phyloP scores from a whole-genome alignment of 345 rosid genomes.

The Syzygium grande region DNA sequence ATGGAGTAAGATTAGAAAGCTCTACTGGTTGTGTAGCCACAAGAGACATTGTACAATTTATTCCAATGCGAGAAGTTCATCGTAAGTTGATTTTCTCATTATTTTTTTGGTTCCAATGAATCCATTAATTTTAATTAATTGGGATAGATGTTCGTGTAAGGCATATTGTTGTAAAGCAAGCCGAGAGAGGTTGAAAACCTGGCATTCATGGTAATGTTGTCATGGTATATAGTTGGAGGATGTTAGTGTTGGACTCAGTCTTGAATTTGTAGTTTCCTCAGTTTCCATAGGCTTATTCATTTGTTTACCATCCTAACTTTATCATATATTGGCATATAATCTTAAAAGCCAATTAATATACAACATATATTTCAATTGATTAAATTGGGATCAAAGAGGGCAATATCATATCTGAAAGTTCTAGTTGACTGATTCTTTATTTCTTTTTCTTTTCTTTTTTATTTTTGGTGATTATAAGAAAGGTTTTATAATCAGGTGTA shows the following conservation, averaged over 20 bases:
- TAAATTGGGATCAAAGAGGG: too few relatives aligned
- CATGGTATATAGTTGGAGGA: background rate
- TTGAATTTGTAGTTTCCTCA: background rate
- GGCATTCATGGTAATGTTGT: background rate
- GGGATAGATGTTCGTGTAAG: background rate
- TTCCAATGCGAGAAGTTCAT: slow-evolving; percentile 70
- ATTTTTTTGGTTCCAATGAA: background rate
- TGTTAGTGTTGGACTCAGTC: background rate
- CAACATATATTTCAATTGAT: too few relatives aligned
- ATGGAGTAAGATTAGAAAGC: slow-evolving; percentile 67
- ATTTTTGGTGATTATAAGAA: too few relatives aligned
- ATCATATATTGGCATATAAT: background rate
- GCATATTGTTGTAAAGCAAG: background rate
- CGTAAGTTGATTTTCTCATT: slow-evolving; percentile 22
- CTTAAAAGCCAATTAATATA: background rate
- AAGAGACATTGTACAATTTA: slow-evolving; percentile 82
- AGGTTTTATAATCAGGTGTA: background rate
- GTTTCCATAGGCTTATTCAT: background rate
- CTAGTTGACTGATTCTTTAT: too few relatives aligned
- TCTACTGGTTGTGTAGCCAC: slow-evolving; percentile 70
- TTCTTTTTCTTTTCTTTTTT: too few relatives aligned
- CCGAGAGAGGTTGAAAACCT: background rate
- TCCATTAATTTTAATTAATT: background rate
- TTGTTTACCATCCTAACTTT: background rate
- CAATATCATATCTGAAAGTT: too few relatives aligned